A percentile compares a stretch with the other conserved stretches of the same genome.
Conservation (phyloP, 345 rosid species). For the Dipteronia dyeriana region DNA sequence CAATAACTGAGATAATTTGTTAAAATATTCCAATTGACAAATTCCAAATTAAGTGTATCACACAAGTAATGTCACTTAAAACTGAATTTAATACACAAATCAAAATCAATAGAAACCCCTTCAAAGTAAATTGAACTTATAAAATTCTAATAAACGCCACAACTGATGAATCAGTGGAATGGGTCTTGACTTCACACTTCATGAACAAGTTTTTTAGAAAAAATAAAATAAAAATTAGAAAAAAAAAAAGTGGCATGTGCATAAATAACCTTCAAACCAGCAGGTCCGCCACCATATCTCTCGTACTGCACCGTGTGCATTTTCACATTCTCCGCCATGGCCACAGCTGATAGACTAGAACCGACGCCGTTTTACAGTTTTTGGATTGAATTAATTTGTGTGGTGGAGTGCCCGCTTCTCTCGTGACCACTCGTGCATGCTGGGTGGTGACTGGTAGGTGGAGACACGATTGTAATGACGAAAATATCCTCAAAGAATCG, state of each 20-base stretch:
- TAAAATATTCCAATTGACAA: too few species aligned
- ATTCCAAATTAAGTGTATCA: too few species aligned
- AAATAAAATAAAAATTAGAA: neutral
- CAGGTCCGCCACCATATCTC: conserved; percentile 50
- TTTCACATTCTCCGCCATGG: conserved; percentile 35
- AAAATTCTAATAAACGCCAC: too few species aligned
- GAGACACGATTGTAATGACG: neutral
- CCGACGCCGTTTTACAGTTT: neutral
- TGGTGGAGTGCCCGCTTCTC: neutral
- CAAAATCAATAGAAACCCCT: too few species aligned
- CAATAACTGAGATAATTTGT: too few species aligned
- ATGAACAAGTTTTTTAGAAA: too few species aligned
- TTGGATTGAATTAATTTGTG: neutral
- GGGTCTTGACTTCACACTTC: too few species aligned
- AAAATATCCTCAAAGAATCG: neutral
- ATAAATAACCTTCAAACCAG: conserved; percentile 42
- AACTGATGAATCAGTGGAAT: too few species aligned
- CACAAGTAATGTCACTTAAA: too few species aligned
- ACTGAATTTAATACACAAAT: too few species aligned
- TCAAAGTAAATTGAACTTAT: neutral
- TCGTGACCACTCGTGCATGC: neutral
- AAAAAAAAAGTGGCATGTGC: too few species aligned
- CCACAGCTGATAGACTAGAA: neutral
- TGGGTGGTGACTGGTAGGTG: neutral
- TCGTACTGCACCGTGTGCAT: conserved; percentile 45